A percentile compares a stretch with the other conserved stretches of the same genome.
Evolutionary conservation across 352 stramenopile species (phyloP).

Genomic region (Elongisporangium undulatum): DNA sequence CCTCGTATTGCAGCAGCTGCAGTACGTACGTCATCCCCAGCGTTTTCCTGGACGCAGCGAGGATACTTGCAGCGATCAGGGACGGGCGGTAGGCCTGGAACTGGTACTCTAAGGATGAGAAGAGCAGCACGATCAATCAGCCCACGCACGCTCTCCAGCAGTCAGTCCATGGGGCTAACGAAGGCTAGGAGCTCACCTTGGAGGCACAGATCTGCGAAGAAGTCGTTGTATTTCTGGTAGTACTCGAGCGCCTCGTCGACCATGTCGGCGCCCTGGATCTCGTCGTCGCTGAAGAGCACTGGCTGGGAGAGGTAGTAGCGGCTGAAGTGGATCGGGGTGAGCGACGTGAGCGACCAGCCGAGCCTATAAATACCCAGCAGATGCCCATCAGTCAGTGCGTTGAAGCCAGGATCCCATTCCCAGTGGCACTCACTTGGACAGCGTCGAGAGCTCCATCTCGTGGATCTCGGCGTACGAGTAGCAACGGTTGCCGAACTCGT

Average conservation of each 20-base stretch:
- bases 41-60: slow-evolving; percentile 73
- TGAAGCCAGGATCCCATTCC: too few species aligned
- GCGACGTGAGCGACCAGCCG: slow-evolving; percentile 57
- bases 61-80: slow-evolving; percentile 66
- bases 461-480: slow-evolving; percentile 85
- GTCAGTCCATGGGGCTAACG: neutral
- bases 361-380: slow-evolving; percentile 34
- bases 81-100: slow-evolving; percentile 83
- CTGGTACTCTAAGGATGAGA: slow-evolving; percentile 46
- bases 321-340: slow-evolving; percentile 79
- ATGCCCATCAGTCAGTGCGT: neutral
- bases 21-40: slow-evolving; percentile 54
- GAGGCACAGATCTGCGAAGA: slow-evolving; percentile 82
- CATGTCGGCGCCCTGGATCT: slow-evolving; percentile 63
- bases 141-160: neutral
- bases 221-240: slow-evolving; percentile 83
- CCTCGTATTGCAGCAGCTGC: neutral
- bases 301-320: slow-evolving; percentile 77
- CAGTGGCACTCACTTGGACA: slow-evolving; percentile 49
- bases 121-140: neutral
- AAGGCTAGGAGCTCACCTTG: slow-evolving; percentile 21
- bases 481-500: slow-evolving; percentile 81
- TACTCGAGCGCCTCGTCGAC: slow-evolving; percentile 75
- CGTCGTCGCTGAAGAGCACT: slow-evolving; percentile 76
- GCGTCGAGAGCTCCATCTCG: slow-evolving; percentile 56